A percentile compares a stretch with the other conserved stretches of the same genome.
These are phyloP conservation scores for Apiospora koreana DNA, from an alignment of 2,329 filamentous ascomycete species.

Conservation along the genomic window DNA sequence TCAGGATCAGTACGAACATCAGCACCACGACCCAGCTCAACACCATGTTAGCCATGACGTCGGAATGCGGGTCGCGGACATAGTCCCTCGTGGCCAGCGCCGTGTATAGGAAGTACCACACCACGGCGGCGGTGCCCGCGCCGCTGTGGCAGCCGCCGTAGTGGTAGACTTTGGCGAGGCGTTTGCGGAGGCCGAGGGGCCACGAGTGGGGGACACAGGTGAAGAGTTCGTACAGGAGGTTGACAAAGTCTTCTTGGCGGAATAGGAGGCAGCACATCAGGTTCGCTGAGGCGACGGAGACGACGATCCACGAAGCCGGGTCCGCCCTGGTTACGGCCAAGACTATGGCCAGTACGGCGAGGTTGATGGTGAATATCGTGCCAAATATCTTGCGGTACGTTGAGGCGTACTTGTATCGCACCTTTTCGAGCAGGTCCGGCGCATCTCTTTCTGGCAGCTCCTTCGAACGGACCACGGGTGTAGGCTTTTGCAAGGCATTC, in stretches of 20 bases:
- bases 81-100: background rate
- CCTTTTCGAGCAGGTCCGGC: background rate
- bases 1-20: conserved; percentile 38
- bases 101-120: conserved; percentile 45
- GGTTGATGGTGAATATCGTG: background rate
- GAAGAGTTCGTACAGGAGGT: conserved; percentile 43
- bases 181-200: conserved; percentile 44
- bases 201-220: conserved; percentile 43
- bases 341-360: background rate
- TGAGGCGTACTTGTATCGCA: background rate
- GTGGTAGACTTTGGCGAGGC: conserved; percentile 52
- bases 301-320: background rate
- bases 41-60: conserved; percentile 33
- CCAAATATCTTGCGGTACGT: conserved; percentile 3
- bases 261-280: conserved; percentile 1
- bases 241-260: conserved; percentile 45
- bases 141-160: conserved; percentile 55
- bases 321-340: background rate
- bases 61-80: background rate
- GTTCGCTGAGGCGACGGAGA: background rate
- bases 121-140: conserved; percentile 45
- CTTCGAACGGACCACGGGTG: background rate
- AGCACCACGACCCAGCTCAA: conserved; percentile 48
- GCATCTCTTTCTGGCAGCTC: background rate
- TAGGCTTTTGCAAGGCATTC: background rate